Percentiles rank a stretch among this genome's conserved stretches.
These are phyloP conservation scores for Linderniella brevidens DNA, from an alignment of 257 asterid genomes.

Conservation along the genomic window DNA sequence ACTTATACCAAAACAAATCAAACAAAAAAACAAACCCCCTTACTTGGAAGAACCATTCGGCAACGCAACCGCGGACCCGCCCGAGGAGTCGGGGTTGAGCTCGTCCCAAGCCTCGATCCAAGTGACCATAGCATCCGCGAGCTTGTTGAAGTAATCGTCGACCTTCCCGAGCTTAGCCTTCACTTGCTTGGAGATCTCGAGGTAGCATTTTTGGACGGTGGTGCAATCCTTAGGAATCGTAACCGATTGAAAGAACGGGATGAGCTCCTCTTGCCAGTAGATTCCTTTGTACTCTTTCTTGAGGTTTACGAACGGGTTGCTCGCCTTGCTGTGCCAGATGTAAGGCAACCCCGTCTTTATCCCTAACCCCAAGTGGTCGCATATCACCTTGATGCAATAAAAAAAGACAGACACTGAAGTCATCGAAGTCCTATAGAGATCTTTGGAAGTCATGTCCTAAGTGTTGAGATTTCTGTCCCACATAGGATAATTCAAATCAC, in stretches of 20 bases:
- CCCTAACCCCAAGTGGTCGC: conserved; percentile 60
- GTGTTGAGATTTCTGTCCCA: neutral
- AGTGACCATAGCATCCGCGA: conserved; percentile 66
- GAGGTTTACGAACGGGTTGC: conserved; percentile 70
- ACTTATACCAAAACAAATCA: no score
- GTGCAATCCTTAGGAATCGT: conserved; percentile 42
- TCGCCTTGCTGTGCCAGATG: conserved; percentile 88
- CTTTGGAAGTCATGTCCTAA: no score
- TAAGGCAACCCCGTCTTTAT: conserved; percentile 67
- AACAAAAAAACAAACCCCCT: no score
- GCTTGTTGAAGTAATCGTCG: conserved; percentile 51
- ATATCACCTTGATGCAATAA: conserved; percentile 30
- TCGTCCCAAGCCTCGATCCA: conserved; percentile 86
- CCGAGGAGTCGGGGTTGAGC: conserved; percentile 31
- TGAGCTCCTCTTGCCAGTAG: conserved; percentile 72
- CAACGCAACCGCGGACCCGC: no score
- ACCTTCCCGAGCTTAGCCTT: conserved; percentile 30
- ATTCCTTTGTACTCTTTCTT: conserved; percentile 76
- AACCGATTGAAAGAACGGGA: conserved; percentile 46
- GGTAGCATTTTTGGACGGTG: conserved; percentile 55
- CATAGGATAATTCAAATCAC: no score
- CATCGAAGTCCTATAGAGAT: no score
- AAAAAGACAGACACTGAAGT: no score
- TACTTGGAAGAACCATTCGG: no score
- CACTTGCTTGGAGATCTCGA: conserved; percentile 48